Percentiles rank a stretch among this genome's conserved stretches.
Evolutionary conservation across 1,139 yeast species (phyloP).

Genomic region (Scheffersomyces quercinus): DNA sequence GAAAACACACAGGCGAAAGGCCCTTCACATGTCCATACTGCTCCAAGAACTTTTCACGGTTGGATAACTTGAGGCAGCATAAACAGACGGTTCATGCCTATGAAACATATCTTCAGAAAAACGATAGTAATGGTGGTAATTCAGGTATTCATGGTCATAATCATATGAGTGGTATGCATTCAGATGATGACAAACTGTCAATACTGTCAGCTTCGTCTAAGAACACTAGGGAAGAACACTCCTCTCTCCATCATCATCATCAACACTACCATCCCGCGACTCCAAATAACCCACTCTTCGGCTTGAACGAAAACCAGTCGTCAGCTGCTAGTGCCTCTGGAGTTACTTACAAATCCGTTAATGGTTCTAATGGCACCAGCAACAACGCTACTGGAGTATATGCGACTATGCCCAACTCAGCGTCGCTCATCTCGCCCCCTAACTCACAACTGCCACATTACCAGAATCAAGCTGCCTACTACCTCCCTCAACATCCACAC

Average conservation of each 20-base stretch:
- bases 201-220: neutral
- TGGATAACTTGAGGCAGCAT: slow-evolving; percentile 90
- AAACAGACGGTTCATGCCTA: slow-evolving; percentile 90
- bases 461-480: slow-evolving; percentile 6
- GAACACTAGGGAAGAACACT: neutral
- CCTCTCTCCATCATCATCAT: slow-evolving; percentile 9
- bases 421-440: slow-evolving; percentile 21
- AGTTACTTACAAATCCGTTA: neutral
- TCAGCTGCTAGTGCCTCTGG: neutral
- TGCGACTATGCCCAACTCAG: slow-evolving; percentile 11
- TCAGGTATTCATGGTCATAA: neutral
- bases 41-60: slow-evolving; percentile 73
- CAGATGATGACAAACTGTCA: neutral
- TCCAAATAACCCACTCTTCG: slow-evolving; percentile 9
- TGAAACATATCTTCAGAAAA: slow-evolving; percentile 36
- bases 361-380: neutral
- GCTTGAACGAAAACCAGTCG: neutral
- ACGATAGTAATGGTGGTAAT: neutral
- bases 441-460: slow-evolving; percentile 18
- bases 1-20: slow-evolving; percentile 94
- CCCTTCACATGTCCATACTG: slow-evolving; percentile 90
- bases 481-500: slow-evolving; percentile 6
- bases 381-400: neutral
- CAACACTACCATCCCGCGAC: slow-evolving; percentile 8
- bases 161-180: too few species aligned